phyloP scores from a whole-genome alignment of 305 asterid genomes.

The Fraxinus sp. region DNA sequence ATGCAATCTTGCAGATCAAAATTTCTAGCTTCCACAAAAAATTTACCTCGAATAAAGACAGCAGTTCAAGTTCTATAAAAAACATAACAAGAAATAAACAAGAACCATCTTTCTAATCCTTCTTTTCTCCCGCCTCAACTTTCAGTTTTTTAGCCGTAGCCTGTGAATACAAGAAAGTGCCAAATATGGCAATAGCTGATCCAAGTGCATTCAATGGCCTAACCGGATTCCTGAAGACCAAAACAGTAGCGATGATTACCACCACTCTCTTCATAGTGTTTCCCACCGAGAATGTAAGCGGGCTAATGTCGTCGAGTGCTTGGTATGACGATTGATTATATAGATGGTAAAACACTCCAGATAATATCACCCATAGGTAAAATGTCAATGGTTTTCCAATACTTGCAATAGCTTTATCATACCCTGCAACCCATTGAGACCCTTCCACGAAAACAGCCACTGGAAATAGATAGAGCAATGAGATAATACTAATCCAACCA shows the following conservation, averaged over 20 bases:
- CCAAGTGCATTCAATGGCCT: slow-evolving; percentile 78
- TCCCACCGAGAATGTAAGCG: slow-evolving; percentile 73
- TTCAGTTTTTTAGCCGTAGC: slow-evolving; percentile 58
- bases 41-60: neutral
- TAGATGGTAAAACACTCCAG: slow-evolving; percentile 70
- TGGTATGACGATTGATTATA: slow-evolving; percentile 78
- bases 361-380: slow-evolving; percentile 66
- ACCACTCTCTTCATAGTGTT: slow-evolving; percentile 86
- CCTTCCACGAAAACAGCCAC: slow-evolving; percentile 79
- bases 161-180: slow-evolving; percentile 80
- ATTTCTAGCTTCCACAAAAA: neutral
- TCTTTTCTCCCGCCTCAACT: slow-evolving; percentile 53
- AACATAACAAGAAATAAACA: slow-evolving; percentile 4
- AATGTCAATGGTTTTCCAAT: slow-evolving; percentile 54
- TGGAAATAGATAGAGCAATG: slow-evolving; percentile 59
- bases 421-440: slow-evolving; percentile 74
- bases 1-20: neutral
- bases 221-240: slow-evolving; percentile 81
- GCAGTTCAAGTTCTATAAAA: slow-evolving; percentile 17
- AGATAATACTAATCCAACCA: slow-evolving; percentile 65
- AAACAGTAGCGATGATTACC: slow-evolving; percentile 66
- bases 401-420: slow-evolving; percentile 55
- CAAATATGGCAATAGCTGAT: slow-evolving; percentile 74
- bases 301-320: slow-evolving; percentile 80
- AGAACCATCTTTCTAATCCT: slow-evolving; percentile 34